A percentile compares a stretch with the other conserved stretches of the same genome.
Evolutionary conservation across 345 rosid species (phyloP).

Genomic region (Acer saccharum): DNA sequence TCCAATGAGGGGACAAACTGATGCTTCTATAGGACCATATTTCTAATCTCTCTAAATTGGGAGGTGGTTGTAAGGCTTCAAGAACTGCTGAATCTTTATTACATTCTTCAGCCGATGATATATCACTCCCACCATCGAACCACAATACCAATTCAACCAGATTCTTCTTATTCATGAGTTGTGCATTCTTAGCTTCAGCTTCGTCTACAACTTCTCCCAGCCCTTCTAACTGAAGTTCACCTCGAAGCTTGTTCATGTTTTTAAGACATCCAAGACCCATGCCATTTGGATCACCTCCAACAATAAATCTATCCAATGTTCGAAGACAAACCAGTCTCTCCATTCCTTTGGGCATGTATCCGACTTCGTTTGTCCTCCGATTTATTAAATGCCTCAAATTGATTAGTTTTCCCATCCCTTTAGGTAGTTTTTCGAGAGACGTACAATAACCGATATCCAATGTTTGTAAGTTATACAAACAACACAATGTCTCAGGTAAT

Average conservation of each 20-base stretch:
- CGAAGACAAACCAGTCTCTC: background rate
- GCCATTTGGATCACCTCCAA: background rate
- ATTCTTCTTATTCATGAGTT: background rate
- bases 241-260: background rate
- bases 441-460: background rate
- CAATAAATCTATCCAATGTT: background rate
- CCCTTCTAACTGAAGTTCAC: background rate
- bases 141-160: too few relatives aligned
- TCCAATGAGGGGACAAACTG: background rate
- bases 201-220: background rate
- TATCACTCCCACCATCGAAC: background rate
- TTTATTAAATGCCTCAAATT: background rate
- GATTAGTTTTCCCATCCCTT: background rate
- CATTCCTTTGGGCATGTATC: background rate
- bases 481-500: background rate
- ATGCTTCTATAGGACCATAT: fast-evolving
- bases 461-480: background rate
- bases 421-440: background rate
- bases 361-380: too few relatives aligned
- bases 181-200: background rate
- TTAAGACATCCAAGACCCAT: background rate
- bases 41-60: background rate
- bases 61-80: background rate
- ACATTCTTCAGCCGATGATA: too few relatives aligned
- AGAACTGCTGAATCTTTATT: background rate